Base-by-base conservation (phyloP, 352 stramenopile species). In the Aphanomyces stellatus region DNA sequence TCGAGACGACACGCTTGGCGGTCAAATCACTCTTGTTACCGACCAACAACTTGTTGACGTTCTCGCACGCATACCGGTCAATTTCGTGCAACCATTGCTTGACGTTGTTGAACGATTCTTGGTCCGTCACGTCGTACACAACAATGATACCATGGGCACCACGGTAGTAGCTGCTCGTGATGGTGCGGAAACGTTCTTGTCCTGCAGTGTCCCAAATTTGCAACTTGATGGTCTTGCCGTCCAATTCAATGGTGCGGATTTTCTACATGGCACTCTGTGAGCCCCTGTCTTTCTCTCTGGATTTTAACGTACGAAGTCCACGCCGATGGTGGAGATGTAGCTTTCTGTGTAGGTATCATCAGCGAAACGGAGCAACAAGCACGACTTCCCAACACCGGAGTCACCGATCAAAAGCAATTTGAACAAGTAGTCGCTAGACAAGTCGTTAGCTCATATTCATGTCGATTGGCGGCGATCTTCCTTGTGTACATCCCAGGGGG, bases 191-290 rank as follows among this genome's bases (percentile, higher is more conserved):
- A 70, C 97, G 91, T 77, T 99, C 98, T 82, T 99, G 98, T 64
- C 97, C 98, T 40, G 98, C 98, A 27, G 97, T 99, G 81, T 99
- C 97, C 97, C 97, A 99, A 87, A 99, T 99, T 86, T 99, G 97
- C 43, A 99, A 88, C 85, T 99, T 99, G 82, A 99, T 98, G 57
- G 93, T 99, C 85, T 99, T 99, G 70, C 91, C 95, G 75, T 99
- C 97, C 55, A 99, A 77, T 73, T 99, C 94, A 71, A 99, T 98
- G 49, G 96, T 99, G 74, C 97, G 95, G 81, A 99, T 99, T 97
- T 99, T 99, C 87, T 93, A 57, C 53, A 79, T 60, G 19, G 60
- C 43, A n/a, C n/a, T n/a, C 24, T 25, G 27, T 65, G 49, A 56
- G 57, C 6, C 11, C 42, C n/a, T 7, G 8, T 8, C 42, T 24